Evolutionary conservation across 2,329 filamentous ascomycete species (phyloP).

Genomic region (Sporothrix luriei): DNA sequence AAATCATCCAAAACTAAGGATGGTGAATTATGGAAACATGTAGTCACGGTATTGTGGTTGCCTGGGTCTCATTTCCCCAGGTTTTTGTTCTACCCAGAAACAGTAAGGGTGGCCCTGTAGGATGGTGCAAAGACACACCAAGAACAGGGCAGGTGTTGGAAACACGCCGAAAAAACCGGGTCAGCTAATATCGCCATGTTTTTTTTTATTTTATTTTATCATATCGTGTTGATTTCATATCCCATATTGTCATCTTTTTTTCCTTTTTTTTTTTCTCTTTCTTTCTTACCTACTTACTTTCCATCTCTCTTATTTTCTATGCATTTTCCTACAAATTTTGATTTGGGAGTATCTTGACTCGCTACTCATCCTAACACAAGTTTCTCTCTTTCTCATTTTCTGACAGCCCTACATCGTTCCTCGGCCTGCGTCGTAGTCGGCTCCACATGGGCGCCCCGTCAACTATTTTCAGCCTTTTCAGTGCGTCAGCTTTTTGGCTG

Average conservation of each 20-base stretch:
- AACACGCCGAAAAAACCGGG: conserved; percentile 1
- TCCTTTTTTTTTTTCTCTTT: too few relatives aligned
- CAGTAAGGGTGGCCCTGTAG: conserved; percentile 1
- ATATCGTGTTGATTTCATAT: not conserved
- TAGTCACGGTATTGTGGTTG: too few relatives aligned
- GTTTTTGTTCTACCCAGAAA: conserved; percentile 9
- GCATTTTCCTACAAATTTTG: not conserved
- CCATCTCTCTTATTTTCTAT: too few relatives aligned
- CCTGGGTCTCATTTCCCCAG: conserved; percentile 10
- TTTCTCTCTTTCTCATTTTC: not conserved
- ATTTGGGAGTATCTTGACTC: not conserved
- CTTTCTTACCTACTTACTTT: too few relatives aligned
- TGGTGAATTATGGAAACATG: not conserved
- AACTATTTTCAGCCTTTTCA: too few relatives aligned
- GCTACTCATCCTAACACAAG: not conserved
- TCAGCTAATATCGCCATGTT: not conserved
- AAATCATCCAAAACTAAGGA: not conserved
- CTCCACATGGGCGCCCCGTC: too few relatives aligned
- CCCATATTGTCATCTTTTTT: not conserved
- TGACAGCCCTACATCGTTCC: conserved; percentile 7
- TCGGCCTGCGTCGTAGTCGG: not conserved
- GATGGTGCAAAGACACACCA: not conserved
- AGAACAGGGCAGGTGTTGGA: not conserved
- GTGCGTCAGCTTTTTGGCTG: not conserved
- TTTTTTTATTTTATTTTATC: not conserved